Evolutionary conservation across 805 yeast genomes (phyloP), one percentile per base, ranked within the genome.

Genomic region (Saccharomyces cerevisiae): DNA sequence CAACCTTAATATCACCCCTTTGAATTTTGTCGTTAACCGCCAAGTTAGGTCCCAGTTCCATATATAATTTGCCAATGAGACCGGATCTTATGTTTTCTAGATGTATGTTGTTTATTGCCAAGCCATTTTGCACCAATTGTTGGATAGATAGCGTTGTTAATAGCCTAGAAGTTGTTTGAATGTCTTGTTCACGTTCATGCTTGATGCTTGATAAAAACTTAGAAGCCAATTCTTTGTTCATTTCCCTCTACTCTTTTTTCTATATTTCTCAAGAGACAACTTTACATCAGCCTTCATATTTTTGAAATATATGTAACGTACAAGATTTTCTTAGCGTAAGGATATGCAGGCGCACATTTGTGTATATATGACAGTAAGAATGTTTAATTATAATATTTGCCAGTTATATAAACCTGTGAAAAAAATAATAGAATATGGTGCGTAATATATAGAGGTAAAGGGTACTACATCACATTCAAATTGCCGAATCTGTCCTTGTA

Each of bases 401-500:
- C 17, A 8, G 43, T 53, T 54, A 54, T 54, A 54, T 54, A 52
- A 54, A n/a, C n/a, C 14, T 21, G 31, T 27, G 22, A 28, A 48
- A 27, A 24, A 36, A 32, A 17, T 43, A 47, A 27, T 41, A 13
- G 26, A 28, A 43, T 21, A 51, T 36, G 17, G 14, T 47, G 50
- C 28, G 28, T 47, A 13, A 28, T 47, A 47, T 47, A 27, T 47
- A 47, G 14, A 46, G 17, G 11, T 46, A 14, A 3, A n/a, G 24
- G 48, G 9, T 6, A 32, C 58, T 64, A 76, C 97, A 92, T 94
- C 73, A 90, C 89, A 69, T 92, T 89, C 77, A 92, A 83, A 73
- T 87, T 89, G 76, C 98, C 98, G 75, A 94, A 94, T 84, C 91
- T 94, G 77, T 94, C 98, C 77, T 87, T 85, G 85, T 94, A 94